These are phyloP conservation scores for Saxispiralis lemnorum DNA, from an alignment of 495 filamentous ascomycete genomes.

Conservation along the genomic window DNA sequence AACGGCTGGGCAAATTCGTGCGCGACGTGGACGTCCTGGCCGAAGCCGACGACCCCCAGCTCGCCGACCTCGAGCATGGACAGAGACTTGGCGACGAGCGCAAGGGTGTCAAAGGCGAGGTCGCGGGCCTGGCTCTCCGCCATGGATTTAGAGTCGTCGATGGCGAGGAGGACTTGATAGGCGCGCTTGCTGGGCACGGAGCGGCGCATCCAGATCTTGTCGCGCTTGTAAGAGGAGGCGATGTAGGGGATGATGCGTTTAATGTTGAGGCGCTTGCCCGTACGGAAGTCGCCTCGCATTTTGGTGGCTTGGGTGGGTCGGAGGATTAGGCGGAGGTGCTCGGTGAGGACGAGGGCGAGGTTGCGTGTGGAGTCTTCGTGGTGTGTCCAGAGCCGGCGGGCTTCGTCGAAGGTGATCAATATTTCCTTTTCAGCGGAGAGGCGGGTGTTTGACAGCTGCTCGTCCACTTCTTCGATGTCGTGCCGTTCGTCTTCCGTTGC, in stretches of 20 bases:
- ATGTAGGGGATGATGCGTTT: conserved; percentile 99
- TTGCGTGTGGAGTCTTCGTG: conserved; percentile 70
- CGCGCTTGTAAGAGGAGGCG: conserved; percentile 87
- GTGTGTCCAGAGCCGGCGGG: conserved; percentile 63
- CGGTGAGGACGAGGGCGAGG: conserved; percentile 72
- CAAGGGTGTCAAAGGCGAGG: conserved; percentile 80
- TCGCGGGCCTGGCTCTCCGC: conserved; percentile 47
- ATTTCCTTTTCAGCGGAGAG: conserved; percentile 31
- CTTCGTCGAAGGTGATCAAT: conserved; percentile 31
- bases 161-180: conserved; percentile 92
- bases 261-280: conserved; percentile 95
- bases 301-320: conserved; percentile 89
- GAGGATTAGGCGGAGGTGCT: conserved; percentile 88
- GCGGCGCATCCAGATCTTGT: conserved; percentile 99
- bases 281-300: conserved; percentile 89
- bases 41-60: conserved; percentile 77
- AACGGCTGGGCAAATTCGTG: conserved; percentile 78
- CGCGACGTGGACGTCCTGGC: conserved; percentile 65
- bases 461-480: conserved; percentile 53
- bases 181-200: conserved; percentile 76
- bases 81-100: conserved; percentile 67
- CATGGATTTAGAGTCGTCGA: conserved; percentile 93
- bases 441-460: conserved; percentile 54
- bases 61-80: conserved; percentile 87
- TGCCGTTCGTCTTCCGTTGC: conserved; percentile 28